Evolutionary conservation across 495 filamentous ascomycete genomes (phyloP).

Genomic region (Podospora comata): DNA sequence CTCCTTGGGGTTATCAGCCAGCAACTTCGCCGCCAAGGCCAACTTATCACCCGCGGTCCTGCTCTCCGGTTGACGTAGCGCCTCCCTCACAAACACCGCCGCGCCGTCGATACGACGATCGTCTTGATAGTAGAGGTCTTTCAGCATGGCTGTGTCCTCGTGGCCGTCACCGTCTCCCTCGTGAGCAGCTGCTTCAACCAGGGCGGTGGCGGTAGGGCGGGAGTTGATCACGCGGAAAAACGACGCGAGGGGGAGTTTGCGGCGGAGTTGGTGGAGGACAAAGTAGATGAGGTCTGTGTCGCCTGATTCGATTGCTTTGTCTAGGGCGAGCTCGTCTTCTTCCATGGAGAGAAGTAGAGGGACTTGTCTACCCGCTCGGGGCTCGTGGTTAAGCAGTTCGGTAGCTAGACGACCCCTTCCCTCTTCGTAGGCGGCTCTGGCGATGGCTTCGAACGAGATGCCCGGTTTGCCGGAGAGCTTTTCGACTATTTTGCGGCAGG

Average conservation of each 20-base stretch:
- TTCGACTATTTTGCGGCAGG: slow-evolving; percentile 82
- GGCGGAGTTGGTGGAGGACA: slow-evolving; percentile 83
- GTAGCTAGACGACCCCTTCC: slow-evolving; percentile 83
- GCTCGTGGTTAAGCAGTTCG: slow-evolving; percentile 86
- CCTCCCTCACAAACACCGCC: slow-evolving; percentile 80
- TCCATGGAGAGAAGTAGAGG: slow-evolving; percentile 93
- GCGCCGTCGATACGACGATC: slow-evolving; percentile 88
- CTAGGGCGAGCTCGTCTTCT: slow-evolving; percentile 90
- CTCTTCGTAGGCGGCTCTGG: slow-evolving; percentile 92
- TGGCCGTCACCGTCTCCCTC: slow-evolving; percentile 28
- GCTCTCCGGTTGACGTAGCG: slow-evolving; percentile 61
- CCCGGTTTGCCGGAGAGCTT: slow-evolving; percentile 82
- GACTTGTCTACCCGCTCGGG: slow-evolving; percentile 89
- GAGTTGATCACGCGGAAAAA: slow-evolving; percentile 93
- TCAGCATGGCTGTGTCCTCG: slow-evolving; percentile 78
- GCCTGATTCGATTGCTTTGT: slow-evolving; percentile 94
- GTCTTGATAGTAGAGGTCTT: slow-evolving; percentile 97
- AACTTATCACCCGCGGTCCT: slow-evolving; percentile 71
- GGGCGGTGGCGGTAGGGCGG: slow-evolving; percentile 80
- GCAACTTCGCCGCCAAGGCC: slow-evolving; percentile 72
- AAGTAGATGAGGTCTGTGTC: slow-evolving; percentile 90
- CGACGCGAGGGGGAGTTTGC: slow-evolving; percentile 81
- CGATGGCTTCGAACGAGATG: slow-evolving; percentile 92
- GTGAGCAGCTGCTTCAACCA: slow-evolving; percentile 78
- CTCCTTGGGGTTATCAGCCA: slow-evolving; percentile 77